Base-by-base conservation (phyloP, 1,284 basidiomycete species). In the Irpex sp. region DNA sequence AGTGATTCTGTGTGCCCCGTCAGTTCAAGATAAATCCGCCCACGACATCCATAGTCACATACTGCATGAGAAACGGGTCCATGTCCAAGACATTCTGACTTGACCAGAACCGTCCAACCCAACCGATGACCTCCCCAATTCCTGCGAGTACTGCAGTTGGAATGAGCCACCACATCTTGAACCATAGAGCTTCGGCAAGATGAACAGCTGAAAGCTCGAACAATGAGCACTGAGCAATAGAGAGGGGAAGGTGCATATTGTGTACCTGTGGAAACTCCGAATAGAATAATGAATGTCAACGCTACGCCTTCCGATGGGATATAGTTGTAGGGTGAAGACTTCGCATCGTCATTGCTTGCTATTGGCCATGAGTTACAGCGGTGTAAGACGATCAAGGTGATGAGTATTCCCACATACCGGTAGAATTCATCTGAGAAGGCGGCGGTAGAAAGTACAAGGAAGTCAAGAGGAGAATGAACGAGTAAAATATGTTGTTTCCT, bases 51-150 rank as follows among this genome's bases (percentile, higher is more conserved):
- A 26, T 13, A 1, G 13, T 21, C 15, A 71, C 78, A 60, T 59
- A 79, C 80, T 85, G 83, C 73, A 84, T 82, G 55, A 84, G 72
- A 66, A 69, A 81, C 1, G 79, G 76, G 17, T 69, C 69, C 1
- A 70, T 26, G 19, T 64, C 57, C 11, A 49, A 54, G 4, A 71
- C 70, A 40, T 68, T 71, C 17, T 68, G 58, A 64, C 73, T 76
- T 4, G 77, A 78, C 75, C 74, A 77, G 2, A 77, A 60, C 4
- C 80, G 70, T 11, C 70, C 77, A 37, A 71, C 69, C 80, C 80
- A 82, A 17, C 80, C 80, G 5, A 77, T 40, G 49, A 78, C 62
- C 64, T 82, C 80, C 3, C 74, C 70, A 2, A 76, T 21, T 1
- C 78, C 79, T 5, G 75, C 76, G 1, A 79, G 66, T 3, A 71